phyloP scores from a whole-genome alignment of 148 eudicot genomes.

The Pharnaceum exiguum region DNA sequence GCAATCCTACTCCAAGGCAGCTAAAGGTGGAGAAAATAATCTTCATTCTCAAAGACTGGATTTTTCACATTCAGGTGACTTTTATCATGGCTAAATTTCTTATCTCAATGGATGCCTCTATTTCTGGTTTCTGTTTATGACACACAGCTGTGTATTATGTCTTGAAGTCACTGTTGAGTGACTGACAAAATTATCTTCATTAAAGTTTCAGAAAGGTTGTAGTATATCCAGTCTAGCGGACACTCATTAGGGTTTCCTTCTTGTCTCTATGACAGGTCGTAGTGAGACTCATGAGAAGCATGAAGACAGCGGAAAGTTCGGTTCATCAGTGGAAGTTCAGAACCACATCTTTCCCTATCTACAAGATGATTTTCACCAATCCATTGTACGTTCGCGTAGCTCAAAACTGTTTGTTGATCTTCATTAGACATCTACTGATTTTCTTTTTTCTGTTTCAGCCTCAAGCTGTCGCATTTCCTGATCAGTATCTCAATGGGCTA shows the following conservation, averaged over 20 bases:
- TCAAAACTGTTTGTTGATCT: background rate
- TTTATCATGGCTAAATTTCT: background rate
- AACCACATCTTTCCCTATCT: conserved; percentile 31
- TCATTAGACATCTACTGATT: background rate
- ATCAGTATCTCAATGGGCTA: conserved; percentile 37
- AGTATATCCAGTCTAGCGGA: background rate
- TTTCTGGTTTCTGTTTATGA: background rate
- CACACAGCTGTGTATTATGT: background rate
- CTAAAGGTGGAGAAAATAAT: conserved; percentile 32
- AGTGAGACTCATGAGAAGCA: conserved; percentile 20
- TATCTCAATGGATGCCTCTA: background rate
- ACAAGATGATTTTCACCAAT: conserved; percentile 35
- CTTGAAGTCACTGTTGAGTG: background rate
- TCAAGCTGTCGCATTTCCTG: conserved; percentile 32
- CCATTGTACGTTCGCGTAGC: conserved; percentile 36
- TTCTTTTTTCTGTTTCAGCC: conserved; percentile 34
- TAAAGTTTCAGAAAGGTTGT: background rate
- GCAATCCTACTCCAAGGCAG: conserved; percentile 43
- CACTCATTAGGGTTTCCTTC: conserved; percentile 1
- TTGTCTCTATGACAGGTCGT: conserved; percentile 23
- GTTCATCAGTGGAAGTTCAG: conserved; percentile 27
- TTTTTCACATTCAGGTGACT: conserved; percentile 33
- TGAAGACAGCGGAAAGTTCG: conserved; percentile 20
- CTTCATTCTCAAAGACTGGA: conserved; percentile 24
- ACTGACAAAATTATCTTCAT: background rate